These are phyloP conservation scores for Geranomyces variabilis DNA, from an alignment of 192 early-diverging fungal species.

Conservation along the genomic window DNA sequence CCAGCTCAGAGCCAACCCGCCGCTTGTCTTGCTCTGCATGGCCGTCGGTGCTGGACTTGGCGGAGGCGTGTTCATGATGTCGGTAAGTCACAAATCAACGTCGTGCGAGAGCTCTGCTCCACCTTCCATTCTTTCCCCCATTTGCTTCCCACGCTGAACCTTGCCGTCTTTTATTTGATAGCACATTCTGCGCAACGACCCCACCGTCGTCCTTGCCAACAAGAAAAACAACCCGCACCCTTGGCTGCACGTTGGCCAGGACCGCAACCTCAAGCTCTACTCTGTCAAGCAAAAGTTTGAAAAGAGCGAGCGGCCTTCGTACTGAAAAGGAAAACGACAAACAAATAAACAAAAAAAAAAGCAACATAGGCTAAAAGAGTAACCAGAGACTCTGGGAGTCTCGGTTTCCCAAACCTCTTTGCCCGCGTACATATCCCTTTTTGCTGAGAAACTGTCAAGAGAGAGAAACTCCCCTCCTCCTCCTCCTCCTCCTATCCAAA, in stretches of 20 bases:
- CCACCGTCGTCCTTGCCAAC: slow-evolving; percentile 21
- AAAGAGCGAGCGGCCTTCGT: background rate
- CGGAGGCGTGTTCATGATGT: slow-evolving; percentile 18
- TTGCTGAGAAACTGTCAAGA: no score
- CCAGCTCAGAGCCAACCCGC: slow-evolving; percentile 31
- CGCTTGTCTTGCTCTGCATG: slow-evolving; percentile 23
- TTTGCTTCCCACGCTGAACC: background rate
- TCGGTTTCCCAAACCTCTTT: no score
- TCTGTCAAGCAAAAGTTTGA: slow-evolving; percentile 36
- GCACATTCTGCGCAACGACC: slow-evolving; percentile 32
- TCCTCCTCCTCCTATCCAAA: no score
- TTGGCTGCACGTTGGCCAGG: slow-evolving; percentile 33
- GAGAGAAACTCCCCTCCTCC: no score
- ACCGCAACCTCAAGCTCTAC: slow-evolving; percentile 46
- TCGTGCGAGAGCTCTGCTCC: background rate
- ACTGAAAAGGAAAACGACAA: no score
- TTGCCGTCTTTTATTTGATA: background rate
- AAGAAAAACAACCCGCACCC: slow-evolving; percentile 24
- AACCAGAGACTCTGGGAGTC: no score
- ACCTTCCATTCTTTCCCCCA: background rate
- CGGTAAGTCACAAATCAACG: background rate
- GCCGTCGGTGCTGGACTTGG: slow-evolving; percentile 25
- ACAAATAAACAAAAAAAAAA: no score
- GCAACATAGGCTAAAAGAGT: no score
- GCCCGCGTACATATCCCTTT: no score